A percentile compares a stretch with the other conserved stretches of the same genome.
These are phyloP conservation scores for Alloteropsis semialata DNA, from an alignment of 176 grass and related monocot species.

Conservation along the genomic window DNA sequence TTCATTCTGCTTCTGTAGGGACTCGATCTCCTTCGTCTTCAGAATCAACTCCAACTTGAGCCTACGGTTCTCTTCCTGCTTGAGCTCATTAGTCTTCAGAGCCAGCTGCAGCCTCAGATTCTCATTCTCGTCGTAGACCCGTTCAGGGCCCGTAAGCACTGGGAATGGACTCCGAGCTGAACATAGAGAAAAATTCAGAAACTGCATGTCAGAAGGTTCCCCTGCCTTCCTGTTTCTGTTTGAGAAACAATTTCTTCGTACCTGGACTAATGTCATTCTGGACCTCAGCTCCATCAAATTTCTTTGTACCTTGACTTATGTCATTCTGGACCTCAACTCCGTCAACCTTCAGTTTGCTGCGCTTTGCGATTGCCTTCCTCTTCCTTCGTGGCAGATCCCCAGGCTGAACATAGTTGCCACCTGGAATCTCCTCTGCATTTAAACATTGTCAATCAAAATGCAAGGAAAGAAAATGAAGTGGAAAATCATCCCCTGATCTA, in stretches of 20 bases:
- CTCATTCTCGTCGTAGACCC: background rate
- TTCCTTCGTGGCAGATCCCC: background rate
- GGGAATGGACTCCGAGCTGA: background rate
- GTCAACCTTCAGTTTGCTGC: background rate
- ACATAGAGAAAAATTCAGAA: background rate
- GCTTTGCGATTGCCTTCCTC: background rate
- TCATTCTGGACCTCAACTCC: background rate
- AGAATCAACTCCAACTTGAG: conserved; percentile 17
- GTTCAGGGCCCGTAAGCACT: background rate
- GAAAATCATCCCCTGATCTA: background rate
- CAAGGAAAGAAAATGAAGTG: background rate
- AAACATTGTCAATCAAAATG: background rate
- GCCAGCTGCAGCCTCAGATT: conserved; percentile 14
- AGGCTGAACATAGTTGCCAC: background rate
- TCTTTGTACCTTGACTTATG: conserved; percentile 1
- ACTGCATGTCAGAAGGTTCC: background rate
- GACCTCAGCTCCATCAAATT: background rate
- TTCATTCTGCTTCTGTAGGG: background rate
- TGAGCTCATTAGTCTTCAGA: too few relatives aligned
- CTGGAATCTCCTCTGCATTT: background rate
- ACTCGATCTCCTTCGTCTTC: background rate
- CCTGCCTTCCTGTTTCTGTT: background rate
- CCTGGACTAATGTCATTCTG: background rate
- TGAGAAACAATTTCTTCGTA: background rate
- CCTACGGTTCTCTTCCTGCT: too few relatives aligned